Evolutionary conservation across 73 alveolate species (phyloP), one percentile per base, ranked within the genome.

Genomic region (Paramecium bursaria): DNA sequence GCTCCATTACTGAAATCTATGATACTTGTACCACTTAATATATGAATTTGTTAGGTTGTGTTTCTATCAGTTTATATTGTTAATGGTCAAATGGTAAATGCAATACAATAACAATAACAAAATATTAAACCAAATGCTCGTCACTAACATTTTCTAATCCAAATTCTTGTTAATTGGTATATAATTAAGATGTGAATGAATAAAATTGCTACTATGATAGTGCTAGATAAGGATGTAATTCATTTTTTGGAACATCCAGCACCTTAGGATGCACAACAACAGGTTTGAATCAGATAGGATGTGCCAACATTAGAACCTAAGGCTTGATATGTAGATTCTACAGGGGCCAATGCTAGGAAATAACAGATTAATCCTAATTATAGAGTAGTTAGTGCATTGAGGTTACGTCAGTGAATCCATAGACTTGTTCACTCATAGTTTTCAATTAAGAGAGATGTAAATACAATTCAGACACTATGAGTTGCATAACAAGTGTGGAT

Each of bases 301-400:
- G 82, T 27, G 22, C 82, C 1, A 17, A 15, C 23, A 35, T 42
- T 1, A 67, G 60, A 35, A 67, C 17, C 33, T 15, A 21, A 7
- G 82, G 82, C 0, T 3, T 39, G 46, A 67, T 53, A 35, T 67
- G 82, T 22, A 67, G 82, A 67, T 67, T 53, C 60, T 39, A 14
- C 14, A 67, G 82, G 44, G 50, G 29, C 14, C 46, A 17, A 67
- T 67, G 82, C 14, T 39, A 53, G 44, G 35, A 17, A 6, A 42
- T 67, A 35, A 67, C 21, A 15, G n/a, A n/a, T n/a, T n/a, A n/a
- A n/a, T n/a, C n/a, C n/a, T n/a, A n/a, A n/a, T n/a, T n/a, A n/a
- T n/a, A n/a, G n/a, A n/a, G n/a, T n/a, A n/a, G n/a, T n/a, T n/a
- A n/a, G n/a, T n/a, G n/a, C n/a, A n/a, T n/a, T n/a, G n/a, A n/a